These are phyloP conservation scores for Zygoascus sp. DNA, from an alignment of 1,139 yeast genomes.

Conservation along the genomic window DNA sequence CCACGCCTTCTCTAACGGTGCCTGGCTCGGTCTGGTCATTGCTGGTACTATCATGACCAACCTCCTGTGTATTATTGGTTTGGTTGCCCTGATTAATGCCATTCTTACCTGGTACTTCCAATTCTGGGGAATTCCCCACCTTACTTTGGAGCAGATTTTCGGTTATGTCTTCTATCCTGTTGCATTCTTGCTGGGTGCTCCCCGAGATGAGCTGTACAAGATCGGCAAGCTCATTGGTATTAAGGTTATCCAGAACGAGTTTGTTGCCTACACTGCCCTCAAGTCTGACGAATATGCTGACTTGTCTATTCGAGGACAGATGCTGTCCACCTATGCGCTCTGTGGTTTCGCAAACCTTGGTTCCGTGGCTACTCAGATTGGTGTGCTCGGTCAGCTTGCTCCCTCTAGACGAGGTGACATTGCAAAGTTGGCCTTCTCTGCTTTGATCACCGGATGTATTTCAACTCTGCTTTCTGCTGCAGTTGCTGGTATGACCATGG, in stretches of 20 bases:
- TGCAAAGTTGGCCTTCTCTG: slow-evolving; percentile 46
- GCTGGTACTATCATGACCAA: slow-evolving; percentile 61
- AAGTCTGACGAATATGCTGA: slow-evolving; percentile 42
- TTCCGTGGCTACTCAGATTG: slow-evolving; percentile 59
- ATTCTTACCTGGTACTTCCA: slow-evolving; percentile 60
- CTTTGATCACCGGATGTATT: slow-evolving; percentile 52
- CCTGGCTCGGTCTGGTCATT: slow-evolving; percentile 54
- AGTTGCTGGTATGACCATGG: slow-evolving; percentile 64
- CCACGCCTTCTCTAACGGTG: slow-evolving; percentile 63
- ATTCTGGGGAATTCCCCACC: slow-evolving; percentile 53
- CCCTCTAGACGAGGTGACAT: slow-evolving; percentile 50
- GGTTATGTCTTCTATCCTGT: slow-evolving; percentile 60
- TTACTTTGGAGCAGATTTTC: slow-evolving; percentile 54
- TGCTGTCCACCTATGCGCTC: slow-evolving; percentile 60
- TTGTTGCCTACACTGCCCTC: slow-evolving; percentile 51
- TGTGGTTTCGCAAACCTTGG: slow-evolving; percentile 67
- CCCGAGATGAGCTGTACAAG: slow-evolving; percentile 50
- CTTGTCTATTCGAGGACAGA: slow-evolving; percentile 50
- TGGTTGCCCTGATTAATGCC: slow-evolving; percentile 57
- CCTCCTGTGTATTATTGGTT: slow-evolving; percentile 58
- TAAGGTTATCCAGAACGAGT: slow-evolving; percentile 62
- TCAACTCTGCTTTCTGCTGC: slow-evolving; percentile 59
- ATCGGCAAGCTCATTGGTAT: slow-evolving; percentile 53
- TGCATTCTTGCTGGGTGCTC: slow-evolving; percentile 58
- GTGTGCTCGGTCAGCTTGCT: slow-evolving; percentile 57